Conservation (phyloP, 2,329 filamentous ascomycete species). For the Macrophomina pseudophaseolina region DNA sequence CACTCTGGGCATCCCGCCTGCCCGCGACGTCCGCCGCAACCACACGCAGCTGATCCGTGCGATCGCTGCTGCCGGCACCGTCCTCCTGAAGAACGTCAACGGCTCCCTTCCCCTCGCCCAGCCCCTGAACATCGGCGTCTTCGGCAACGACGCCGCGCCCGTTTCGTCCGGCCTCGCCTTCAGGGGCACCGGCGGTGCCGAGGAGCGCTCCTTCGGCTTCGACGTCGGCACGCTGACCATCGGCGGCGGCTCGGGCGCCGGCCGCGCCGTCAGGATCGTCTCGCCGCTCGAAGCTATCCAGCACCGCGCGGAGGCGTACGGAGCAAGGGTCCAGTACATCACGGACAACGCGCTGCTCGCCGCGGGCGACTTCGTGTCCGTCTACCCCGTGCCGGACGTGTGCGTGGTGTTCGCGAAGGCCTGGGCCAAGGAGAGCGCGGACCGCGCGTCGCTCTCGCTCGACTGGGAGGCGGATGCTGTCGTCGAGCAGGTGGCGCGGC, state of each 20-base stretch:
- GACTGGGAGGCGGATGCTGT: conserved; percentile 45
- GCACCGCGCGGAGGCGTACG: not conserved
- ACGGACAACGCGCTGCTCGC: conserved; percentile 1
- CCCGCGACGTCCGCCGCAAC: conserved; percentile 39
- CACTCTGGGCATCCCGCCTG: conserved; percentile 27
- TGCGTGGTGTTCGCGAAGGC: conserved; percentile 66
- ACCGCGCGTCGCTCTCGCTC: conserved; percentile 45
- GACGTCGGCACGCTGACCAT: conserved; percentile 51
- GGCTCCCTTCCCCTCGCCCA: conserved; percentile 58
- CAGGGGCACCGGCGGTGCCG: too few relatives aligned
- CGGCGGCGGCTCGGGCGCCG: conserved; percentile 48
- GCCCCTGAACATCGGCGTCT: conserved; percentile 54
- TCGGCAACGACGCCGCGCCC: conserved; percentile 55
- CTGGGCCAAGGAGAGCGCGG: conserved; percentile 52
- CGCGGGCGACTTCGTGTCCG: conserved; percentile 30
- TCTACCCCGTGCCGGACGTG: conserved; percentile 48
- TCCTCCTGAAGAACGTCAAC: conserved; percentile 56
- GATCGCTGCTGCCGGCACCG: conserved; percentile 48
- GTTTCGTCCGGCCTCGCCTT: conserved; percentile 52
- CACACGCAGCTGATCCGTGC: conserved; percentile 46
- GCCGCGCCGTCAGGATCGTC: conserved; percentile 44
- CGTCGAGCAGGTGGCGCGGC: conserved; percentile 43
- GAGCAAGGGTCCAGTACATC: not conserved
- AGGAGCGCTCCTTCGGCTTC: conserved; percentile 31
- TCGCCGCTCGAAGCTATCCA: conserved; percentile 50